Conservation (phyloP, 1,284 basidiomycete genomes). For the Ceratobasidium sp. region DNA sequence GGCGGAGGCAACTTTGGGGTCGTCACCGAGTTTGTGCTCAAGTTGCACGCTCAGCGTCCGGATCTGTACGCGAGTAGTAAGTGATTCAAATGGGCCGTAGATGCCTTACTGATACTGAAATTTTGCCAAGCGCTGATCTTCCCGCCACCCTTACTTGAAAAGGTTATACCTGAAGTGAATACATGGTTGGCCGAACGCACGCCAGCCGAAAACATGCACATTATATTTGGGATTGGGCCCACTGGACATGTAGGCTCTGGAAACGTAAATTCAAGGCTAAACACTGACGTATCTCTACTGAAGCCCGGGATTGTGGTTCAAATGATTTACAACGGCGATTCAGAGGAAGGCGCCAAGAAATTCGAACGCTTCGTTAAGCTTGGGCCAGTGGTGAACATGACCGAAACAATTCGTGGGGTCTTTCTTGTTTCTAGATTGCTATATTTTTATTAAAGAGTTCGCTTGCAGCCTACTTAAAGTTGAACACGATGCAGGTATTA, state of each 20-base stretch:
- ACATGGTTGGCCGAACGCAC: constrained; percentile 32
- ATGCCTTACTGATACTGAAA: neutral
- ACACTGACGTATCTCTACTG: neutral
- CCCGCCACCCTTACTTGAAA: neutral
- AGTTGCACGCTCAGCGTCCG: constrained; percentile 39
- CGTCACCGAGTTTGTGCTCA: constrained; percentile 39
- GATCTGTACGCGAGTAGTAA: constrained; percentile 30
- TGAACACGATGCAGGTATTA: neutral
- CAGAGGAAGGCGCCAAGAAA: constrained; percentile 31
- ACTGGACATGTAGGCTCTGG: constrained; percentile 29
- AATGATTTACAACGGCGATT: constrained; percentile 26
- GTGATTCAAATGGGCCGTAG: constrained; percentile 1
- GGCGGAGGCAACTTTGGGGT: constrained; percentile 44
- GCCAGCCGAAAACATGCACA: neutral
- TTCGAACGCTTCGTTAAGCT: constrained; percentile 44
- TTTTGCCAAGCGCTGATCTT: constrained; percentile 20
- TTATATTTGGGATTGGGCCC: constrained; percentile 19
- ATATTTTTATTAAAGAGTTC: too few species aligned
- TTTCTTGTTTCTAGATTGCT: neutral
- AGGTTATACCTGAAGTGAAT: constrained; percentile 32
- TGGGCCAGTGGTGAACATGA: constrained; percentile 10
- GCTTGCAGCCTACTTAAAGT: neutral
- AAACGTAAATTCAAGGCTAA: neutral
- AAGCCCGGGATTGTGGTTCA: constrained; percentile 26
- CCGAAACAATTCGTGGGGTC: constrained; percentile 14